Percentiles rank a stretch among this genome's conserved stretches.
phyloP scores from a whole-genome alignment of 2,329 filamentous ascomycete species.

The Talaromyces sp. region DNA sequence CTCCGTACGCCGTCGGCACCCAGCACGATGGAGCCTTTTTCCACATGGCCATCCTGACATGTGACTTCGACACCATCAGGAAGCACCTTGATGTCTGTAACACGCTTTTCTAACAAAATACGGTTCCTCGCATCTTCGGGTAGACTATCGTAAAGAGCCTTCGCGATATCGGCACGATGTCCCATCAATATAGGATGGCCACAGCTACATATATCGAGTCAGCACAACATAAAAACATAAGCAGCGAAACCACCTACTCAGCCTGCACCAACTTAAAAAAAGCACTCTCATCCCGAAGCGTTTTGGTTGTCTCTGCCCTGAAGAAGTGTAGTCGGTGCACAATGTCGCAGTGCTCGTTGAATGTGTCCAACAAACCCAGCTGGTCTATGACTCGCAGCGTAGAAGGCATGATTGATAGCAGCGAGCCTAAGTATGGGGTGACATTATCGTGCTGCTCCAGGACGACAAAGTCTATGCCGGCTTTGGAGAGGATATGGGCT shows the following conservation, averaged over 20 bases:
- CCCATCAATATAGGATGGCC: slow-evolving; percentile 13
- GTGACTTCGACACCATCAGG: slow-evolving; percentile 29
- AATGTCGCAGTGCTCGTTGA: slow-evolving; percentile 29
- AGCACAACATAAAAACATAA: slow-evolving; percentile 24
- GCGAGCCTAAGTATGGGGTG: slow-evolving; percentile 46
- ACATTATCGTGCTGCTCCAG: slow-evolving; percentile 42
- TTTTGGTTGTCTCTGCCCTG: slow-evolving; percentile 8
- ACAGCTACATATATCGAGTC: neutral
- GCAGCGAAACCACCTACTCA: slow-evolving; percentile 22
- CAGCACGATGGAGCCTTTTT: slow-evolving; percentile 36
- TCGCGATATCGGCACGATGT: slow-evolving; percentile 13
- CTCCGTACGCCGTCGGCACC: slow-evolving; percentile 46
- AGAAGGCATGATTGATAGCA: slow-evolving; percentile 47
- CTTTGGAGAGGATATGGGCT: slow-evolving; percentile 46
- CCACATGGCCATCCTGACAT: slow-evolving; percentile 35
- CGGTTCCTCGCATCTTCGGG: slow-evolving; percentile 27
- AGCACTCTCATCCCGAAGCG: neutral
- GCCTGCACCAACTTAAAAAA: neutral
- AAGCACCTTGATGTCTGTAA: neutral
- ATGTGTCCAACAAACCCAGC: slow-evolving; percentile 40
- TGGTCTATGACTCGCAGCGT: slow-evolving; percentile 52
- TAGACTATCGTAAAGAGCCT: slow-evolving; percentile 32
- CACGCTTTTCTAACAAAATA: slow-evolving; percentile 27
- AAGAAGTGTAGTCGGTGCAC: slow-evolving; percentile 9
- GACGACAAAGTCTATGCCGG: slow-evolving; percentile 49